phyloP scores from a whole-genome alignment of 768 basidiomycete species.

The Chalciporus pseudorubinellus region DNA sequence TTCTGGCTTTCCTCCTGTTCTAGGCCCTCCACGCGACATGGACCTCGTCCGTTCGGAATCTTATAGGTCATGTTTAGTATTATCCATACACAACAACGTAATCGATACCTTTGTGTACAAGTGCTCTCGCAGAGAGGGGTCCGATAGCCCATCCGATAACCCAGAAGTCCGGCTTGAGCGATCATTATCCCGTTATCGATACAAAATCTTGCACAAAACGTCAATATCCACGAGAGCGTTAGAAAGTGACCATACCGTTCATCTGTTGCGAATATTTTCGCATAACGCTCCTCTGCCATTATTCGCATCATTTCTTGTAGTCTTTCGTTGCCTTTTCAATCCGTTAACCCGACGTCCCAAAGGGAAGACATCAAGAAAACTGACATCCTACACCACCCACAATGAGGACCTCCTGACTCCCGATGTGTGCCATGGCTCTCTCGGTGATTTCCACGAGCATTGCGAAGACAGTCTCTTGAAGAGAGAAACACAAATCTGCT shows the following conservation, averaged over 20 bases:
- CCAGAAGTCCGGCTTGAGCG: conserved; percentile 92
- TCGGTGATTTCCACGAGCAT: conserved; percentile 99
- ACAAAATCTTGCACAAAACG: conserved; percentile 70
- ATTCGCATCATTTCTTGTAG: conserved; percentile 99
- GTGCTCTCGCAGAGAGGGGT: conserved; percentile 79
- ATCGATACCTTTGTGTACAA: conserved; percentile 79
- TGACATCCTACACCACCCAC: conserved; percentile 99
- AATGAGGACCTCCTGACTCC: conserved; percentile 92
- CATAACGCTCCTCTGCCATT: conserved; percentile 90
- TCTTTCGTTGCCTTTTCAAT: conserved; percentile 75
- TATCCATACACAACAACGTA: not conserved
- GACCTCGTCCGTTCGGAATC: conserved; percentile 94
- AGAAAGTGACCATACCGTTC: conserved; percentile 60
- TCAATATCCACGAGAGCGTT: not conserved
- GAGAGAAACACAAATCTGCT: conserved; percentile 93
- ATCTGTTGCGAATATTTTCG: conserved; percentile 91
- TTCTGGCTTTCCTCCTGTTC: not conserved
- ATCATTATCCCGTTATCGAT: conserved; percentile 99
- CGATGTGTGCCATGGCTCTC: conserved; percentile 98
- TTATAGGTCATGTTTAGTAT: conserved; percentile 33
- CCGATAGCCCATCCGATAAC: conserved; percentile 83
- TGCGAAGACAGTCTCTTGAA: conserved; percentile 95
- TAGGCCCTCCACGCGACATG: conserved; percentile 79
- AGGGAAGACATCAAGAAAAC: conserved; percentile 30
- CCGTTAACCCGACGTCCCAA: not conserved